phyloP scores from a whole-genome alignment of 2,329 filamentous ascomycete species.

The Sporothrix brunneoviolacea region DNA sequence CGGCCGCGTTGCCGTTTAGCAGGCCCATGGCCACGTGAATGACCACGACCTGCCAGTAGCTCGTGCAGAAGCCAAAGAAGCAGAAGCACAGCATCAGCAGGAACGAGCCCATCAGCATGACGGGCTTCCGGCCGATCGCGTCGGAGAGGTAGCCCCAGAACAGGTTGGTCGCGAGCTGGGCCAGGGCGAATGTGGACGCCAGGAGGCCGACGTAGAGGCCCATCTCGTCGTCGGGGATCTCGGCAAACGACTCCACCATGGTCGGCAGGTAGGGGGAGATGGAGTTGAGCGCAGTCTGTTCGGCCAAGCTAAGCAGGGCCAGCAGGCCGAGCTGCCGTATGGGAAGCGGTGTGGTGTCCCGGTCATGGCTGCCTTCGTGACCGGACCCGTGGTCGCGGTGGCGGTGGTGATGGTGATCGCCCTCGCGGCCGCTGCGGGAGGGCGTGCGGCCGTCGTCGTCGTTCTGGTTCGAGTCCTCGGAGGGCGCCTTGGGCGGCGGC shows the following conservation, averaged over 20 bases:
- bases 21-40: conserved; percentile 88
- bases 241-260: conserved; percentile 83
- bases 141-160: conserved; percentile 84
- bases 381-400: no score
- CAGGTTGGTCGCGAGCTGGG: conserved; percentile 88
- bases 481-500: conserved; percentile 55
- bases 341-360: conserved; percentile 63
- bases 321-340: conserved; percentile 75
- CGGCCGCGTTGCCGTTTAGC: conserved; percentile 89
- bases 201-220: conserved; percentile 87
- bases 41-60: conserved; percentile 74
- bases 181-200: conserved; percentile 84
- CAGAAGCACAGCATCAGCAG: conserved; percentile 75
- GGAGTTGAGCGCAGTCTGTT: conserved; percentile 95
- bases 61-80: conserved; percentile 78
- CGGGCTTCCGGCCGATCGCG: conserved; percentile 70
- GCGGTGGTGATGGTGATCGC: no score
- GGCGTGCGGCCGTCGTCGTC: conserved; percentile 1
- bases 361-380: conserved; percentile 34
- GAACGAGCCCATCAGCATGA: conserved; percentile 76
- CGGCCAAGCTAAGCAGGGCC: conserved; percentile 80
- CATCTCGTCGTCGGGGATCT: conserved; percentile 62
- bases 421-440: conserved; percentile 7
- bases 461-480: conserved; percentile 18
- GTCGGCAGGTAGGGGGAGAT: conserved; percentile 91